Evolutionary conservation across 768 basidiomycete genomes (phyloP), one percentile per base, ranked within the genome.

Genomic region (Lactarius tabidus): DNA sequence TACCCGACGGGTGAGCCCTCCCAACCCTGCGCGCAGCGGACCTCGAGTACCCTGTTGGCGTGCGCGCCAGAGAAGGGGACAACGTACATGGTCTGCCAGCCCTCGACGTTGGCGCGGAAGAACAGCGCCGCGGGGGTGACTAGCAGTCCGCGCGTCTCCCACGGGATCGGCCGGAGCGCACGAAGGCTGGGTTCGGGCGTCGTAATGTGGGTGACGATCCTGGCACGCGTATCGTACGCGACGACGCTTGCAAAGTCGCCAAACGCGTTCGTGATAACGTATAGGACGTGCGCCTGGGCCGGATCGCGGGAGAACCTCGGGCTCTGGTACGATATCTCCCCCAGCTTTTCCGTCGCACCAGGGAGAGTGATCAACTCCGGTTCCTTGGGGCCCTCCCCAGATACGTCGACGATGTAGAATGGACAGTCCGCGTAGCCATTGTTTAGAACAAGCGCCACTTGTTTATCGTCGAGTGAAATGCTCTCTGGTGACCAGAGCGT

Each of bases 81-180:
- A 29, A 56, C 41, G 52, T 70, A 62, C 66, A 69, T 54, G 61
- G 71, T 73, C 76, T 59, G 31, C 66, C 66, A 80, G 3, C 79
- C 79, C 26, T 79, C 78, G 36, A 77, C 74, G 57, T 80, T 80
- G 9, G 77, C 77, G 0, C 59, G 65, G 39, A 80, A 77, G 65
- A 77, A 75, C 73, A 67, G 48, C 7, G 52, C 57, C 0, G 39
- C 6, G 17, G 56, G 51, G 9, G 66, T 67, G 62, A 76, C 72
- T 4, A 63, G 51, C 23, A 78, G 73, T 26, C 61, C 36, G 4
- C 20, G 31, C 10, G 76, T 72, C 36, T 75, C 74, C 77, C 79
- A 77, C 3, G 72, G 60, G 33, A 80, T 76, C n/a, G 76, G 75
- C 38, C 71, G 73, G 53, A 78, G 63, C 17, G 78, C 73, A 18